phyloP scores from a whole-genome alignment of 805 yeast genomes.

The Kuraishia molischiana region DNA sequence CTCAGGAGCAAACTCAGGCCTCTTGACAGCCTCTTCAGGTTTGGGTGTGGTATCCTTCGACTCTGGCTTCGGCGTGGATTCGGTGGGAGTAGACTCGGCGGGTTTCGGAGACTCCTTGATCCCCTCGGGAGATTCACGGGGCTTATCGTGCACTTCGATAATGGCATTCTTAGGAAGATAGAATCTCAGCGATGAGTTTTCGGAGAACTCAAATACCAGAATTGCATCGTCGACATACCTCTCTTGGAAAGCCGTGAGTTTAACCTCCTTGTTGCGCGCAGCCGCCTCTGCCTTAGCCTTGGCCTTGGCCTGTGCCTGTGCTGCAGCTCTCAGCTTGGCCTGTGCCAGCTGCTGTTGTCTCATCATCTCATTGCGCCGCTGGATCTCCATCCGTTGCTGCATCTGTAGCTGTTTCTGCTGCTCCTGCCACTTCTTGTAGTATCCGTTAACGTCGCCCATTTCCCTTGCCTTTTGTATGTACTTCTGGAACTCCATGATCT shows the following conservation, averaged over 20 bases:
- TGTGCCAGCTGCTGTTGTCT: slow-evolving; percentile 10
- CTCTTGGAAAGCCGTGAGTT: slow-evolving; percentile 70
- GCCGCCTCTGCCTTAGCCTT: not conserved
- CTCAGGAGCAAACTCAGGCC: slow-evolving; percentile 16
- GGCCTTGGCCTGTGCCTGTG: not conserved
- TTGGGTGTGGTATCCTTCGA: not conserved
- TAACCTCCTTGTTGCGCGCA: slow-evolving; percentile 31
- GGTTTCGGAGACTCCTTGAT: not conserved
- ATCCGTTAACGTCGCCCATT: slow-evolving; percentile 42
- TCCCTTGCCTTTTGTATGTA: slow-evolving; percentile 71
- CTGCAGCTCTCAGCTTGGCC: no score
- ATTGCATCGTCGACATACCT: slow-evolving; percentile 60
- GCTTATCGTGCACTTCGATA: slow-evolving; percentile 41
- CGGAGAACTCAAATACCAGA: slow-evolving; percentile 76
- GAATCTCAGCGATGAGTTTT: slow-evolving; percentile 67
- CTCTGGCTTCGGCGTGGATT: not conserved
- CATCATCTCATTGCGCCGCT: slow-evolving; percentile 6
- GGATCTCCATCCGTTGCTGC: slow-evolving; percentile 1
- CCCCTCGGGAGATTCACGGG: slow-evolving; percentile 3
- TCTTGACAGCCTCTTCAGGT: slow-evolving; percentile 4
- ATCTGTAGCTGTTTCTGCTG: slow-evolving; percentile 3
- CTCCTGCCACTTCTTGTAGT: slow-evolving; percentile 9
- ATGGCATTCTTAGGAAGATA: slow-evolving; percentile 69
- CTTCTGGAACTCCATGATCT: slow-evolving; percentile 69
- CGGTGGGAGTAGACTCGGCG: not conserved